These are phyloP conservation scores for Mycena capillaripes DNA, from an alignment of 768 basidiomycete genomes.

Conservation along the genomic window DNA sequence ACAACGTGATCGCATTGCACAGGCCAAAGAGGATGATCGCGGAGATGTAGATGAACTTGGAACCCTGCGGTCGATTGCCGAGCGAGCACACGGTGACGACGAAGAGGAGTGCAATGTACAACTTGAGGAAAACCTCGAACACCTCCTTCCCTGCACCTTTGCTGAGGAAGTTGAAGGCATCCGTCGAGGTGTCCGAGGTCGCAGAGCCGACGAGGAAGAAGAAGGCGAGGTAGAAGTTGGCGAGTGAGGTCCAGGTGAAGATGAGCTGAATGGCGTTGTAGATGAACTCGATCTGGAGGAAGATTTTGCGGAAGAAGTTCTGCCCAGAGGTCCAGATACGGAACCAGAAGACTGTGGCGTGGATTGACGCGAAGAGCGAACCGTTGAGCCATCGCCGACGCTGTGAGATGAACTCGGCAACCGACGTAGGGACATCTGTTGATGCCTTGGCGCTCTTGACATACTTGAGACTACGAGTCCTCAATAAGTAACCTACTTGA, in stretches of 20 bases:
- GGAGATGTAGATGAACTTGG: slow-evolving; percentile 86
- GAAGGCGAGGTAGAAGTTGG: slow-evolving; percentile 95
- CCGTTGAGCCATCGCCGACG: slow-evolving; percentile 92
- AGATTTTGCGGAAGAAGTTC: slow-evolving; percentile 84
- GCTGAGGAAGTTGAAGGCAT: slow-evolving; percentile 89
- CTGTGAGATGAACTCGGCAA: slow-evolving; percentile 96
- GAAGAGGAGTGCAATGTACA: slow-evolving; percentile 90
- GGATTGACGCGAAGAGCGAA: slow-evolving; percentile 93
- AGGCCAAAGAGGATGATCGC: slow-evolving; percentile 86
- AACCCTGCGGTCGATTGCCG: slow-evolving; percentile 93
- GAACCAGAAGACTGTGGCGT: slow-evolving; percentile 91
- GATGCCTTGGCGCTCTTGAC: slow-evolving; percentile 95
- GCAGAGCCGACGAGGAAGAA: slow-evolving; percentile 92
- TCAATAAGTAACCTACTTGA: slow-evolving; percentile 7
- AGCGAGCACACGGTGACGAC: slow-evolving; percentile 89
- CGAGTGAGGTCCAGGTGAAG: slow-evolving; percentile 95
- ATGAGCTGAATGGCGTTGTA: slow-evolving; percentile 92
- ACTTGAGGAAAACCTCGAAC: slow-evolving; percentile 83
- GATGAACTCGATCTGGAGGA: slow-evolving; percentile 88
- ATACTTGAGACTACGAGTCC: slow-evolving; percentile 67
- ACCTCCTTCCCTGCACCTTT: slow-evolving; percentile 77
- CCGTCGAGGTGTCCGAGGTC: slow-evolving; percentile 63
- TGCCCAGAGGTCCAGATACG: slow-evolving; percentile 95
- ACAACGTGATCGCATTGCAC: slow-evolving; percentile 83
- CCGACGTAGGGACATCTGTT: slow-evolving; percentile 94